Evolutionary conservation across 495 filamentous ascomycete genomes (phyloP).

Genomic region (Penicillium psychrofluorescens): DNA sequence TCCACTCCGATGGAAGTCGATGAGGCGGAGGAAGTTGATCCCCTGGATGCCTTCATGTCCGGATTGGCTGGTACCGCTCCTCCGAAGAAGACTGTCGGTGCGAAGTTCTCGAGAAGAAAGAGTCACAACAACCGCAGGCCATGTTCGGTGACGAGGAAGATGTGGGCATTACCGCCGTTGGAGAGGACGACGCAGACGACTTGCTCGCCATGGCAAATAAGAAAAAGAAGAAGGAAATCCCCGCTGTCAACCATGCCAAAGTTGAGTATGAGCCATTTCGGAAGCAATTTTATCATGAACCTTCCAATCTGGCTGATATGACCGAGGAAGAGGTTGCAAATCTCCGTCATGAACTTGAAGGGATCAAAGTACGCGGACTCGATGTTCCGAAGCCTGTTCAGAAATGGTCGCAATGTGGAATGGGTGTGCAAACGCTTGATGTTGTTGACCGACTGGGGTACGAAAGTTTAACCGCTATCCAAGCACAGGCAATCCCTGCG

Average conservation of each 20-base stretch:
- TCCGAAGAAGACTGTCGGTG: slow-evolving; percentile 28
- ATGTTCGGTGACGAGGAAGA: slow-evolving; percentile 82
- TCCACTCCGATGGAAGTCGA: slow-evolving; percentile 29
- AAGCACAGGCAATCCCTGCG: slow-evolving; percentile 88
- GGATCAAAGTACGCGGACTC: slow-evolving; percentile 83
- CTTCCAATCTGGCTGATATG: slow-evolving; percentile 74
- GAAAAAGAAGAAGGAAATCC: slow-evolving; percentile 96
- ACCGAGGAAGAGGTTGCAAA: slow-evolving; percentile 77
- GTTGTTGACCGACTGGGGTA: slow-evolving; percentile 79
- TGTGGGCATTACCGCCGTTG: slow-evolving; percentile 62
- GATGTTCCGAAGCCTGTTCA: slow-evolving; percentile 87
- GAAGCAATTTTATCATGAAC: slow-evolving; percentile 91
- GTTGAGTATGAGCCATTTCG: slow-evolving; percentile 78
- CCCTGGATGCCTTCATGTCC: slow-evolving; percentile 94
- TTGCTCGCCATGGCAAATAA: slow-evolving; percentile 84
- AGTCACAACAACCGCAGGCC: slow-evolving; percentile 61
- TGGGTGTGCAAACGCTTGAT: slow-evolving; percentile 81
- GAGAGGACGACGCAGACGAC: slow-evolving; percentile 67
- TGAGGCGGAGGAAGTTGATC: slow-evolving; percentile 73
- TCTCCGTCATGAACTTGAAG: slow-evolving; percentile 80
- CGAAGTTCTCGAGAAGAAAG: slow-evolving; percentile 39
- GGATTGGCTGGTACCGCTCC: slow-evolving; percentile 54
- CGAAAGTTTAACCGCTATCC: slow-evolving; percentile 85
- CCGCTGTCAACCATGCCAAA: slow-evolving; percentile 76
- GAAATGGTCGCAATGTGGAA: slow-evolving; percentile 94